Evolutionary conservation across 805 yeast genomes (phyloP).

Genomic region (Pichia rugopelliculosa): DNA sequence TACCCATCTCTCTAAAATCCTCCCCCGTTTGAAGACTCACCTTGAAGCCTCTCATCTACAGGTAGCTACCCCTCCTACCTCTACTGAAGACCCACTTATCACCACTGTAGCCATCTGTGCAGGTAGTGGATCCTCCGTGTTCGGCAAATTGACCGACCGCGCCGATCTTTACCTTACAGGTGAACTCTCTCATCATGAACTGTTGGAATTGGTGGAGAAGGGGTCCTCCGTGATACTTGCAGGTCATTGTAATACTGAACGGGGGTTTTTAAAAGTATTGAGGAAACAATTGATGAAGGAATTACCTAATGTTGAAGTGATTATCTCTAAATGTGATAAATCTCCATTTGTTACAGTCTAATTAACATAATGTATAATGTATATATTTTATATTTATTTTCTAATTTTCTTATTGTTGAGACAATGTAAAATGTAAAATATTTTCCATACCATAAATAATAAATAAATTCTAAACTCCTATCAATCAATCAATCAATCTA

Average conservation of each 20-base stretch:
- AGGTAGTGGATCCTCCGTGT: conserved; percentile 84
- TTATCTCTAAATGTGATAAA: neutral
- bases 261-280: conserved; percentile 64
- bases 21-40: conserved; percentile 29
- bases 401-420: no score
- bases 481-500: no score
- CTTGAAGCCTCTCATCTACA: neutral
- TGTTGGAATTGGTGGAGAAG: conserved; percentile 57
- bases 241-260: conserved; percentile 89
- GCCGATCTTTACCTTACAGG: conserved; percentile 84
- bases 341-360: neutral
- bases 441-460: no score
- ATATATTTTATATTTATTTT: no score
- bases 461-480: no score
- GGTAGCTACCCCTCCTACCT: conserved; percentile 30
- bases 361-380: no score
- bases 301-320: neutral
- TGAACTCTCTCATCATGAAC: conserved; percentile 91
- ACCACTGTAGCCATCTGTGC: conserved; percentile 75
- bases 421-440: no score
- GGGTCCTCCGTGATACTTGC: conserved; percentile 71
- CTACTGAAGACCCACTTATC: conserved; percentile 70
- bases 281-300: conserved; percentile 17
- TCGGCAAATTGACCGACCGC: conserved; percentile 54
- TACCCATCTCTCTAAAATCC: conserved; percentile 75